Percentiles rank a stretch among this genome's conserved stretches.
Conservation (phyloP, 2,329 filamentous ascomycete species). For the Sphaerulina musiva region DNA sequence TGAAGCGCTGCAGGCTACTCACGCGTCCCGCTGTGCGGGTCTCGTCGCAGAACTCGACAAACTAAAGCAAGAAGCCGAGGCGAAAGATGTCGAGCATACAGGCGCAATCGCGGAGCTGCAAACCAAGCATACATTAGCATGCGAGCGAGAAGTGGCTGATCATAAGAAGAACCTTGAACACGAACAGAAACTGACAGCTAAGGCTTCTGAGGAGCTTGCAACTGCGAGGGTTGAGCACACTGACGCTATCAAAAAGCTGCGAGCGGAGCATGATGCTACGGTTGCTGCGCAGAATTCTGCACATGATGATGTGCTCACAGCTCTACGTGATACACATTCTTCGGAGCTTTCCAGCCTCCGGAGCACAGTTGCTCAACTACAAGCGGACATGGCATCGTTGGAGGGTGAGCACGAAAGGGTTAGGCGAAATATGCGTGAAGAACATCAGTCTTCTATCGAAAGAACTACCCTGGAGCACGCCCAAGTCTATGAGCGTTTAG, state of each 20-base stretch:
- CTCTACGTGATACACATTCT: background rate
- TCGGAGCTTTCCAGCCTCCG: background rate
- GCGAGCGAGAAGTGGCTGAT: background rate
- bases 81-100: background rate
- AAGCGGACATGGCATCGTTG: background rate
- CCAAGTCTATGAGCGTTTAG: background rate
- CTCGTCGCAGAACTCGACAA: conserved; percentile 2
- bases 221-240: background rate
- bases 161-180: background rate
- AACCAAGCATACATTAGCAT: conserved; percentile 8
- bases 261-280: background rate
- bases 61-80: background rate
- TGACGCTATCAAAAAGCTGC: background rate
- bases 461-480: background rate
- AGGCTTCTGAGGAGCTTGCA: conserved; percentile 1
- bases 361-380: background rate
- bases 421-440: background rate
- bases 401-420: background rate
- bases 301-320: background rate
- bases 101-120: conserved; percentile 3
- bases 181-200: background rate
- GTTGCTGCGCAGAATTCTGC: background rate
- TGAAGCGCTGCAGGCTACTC: background rate
- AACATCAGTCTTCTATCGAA: background rate
- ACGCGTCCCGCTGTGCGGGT: background rate